phyloP scores from a whole-genome alignment of 2,329 filamentous ascomycete species.

The Pestalotiopsis sp. region DNA sequence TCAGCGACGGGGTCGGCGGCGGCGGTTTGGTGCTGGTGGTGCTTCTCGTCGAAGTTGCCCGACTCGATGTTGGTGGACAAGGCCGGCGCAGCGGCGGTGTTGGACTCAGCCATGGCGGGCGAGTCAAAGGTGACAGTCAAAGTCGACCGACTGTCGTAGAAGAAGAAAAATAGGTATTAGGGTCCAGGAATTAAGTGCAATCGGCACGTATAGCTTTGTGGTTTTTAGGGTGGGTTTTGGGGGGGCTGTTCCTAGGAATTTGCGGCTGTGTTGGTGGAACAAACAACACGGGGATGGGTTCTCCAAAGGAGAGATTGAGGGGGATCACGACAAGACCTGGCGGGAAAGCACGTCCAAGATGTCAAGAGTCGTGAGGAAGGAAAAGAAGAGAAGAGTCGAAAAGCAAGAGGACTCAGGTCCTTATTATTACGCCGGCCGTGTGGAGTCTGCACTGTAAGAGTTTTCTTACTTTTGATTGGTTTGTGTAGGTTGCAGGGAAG shows the following conservation, averaged over 20 bases:
- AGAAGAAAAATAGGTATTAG: constrained; percentile 9
- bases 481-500: neutral
- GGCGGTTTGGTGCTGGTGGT: constrained; percentile 29
- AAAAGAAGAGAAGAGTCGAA: constrained; percentile 10
- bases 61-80: constrained; percentile 68
- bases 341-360: constrained; percentile 13
- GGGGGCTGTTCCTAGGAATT: constrained; percentile 1
- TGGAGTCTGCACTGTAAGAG: constrained; percentile 15
- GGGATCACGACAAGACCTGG: constrained; percentile 9
- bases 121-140: constrained; percentile 17
- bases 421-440: constrained; percentile 8
- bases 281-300: neutral
- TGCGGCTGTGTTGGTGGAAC: constrained; percentile 8
- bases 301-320: constrained; percentile 13
- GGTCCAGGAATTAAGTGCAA: constrained; percentile 10
- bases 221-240: neutral
- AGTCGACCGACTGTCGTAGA: constrained; percentile 13
- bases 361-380: constrained; percentile 10
- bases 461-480: constrained; percentile 5
- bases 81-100: constrained; percentile 55
- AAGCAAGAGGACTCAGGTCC: neutral
- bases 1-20: constrained; percentile 41
- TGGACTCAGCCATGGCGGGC: constrained; percentile 58
- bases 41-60: constrained; percentile 69
- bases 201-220: neutral